Evolutionary conservation across 257 asterid genomes (phyloP).

Genomic region (Cordia subcordata): DNA sequence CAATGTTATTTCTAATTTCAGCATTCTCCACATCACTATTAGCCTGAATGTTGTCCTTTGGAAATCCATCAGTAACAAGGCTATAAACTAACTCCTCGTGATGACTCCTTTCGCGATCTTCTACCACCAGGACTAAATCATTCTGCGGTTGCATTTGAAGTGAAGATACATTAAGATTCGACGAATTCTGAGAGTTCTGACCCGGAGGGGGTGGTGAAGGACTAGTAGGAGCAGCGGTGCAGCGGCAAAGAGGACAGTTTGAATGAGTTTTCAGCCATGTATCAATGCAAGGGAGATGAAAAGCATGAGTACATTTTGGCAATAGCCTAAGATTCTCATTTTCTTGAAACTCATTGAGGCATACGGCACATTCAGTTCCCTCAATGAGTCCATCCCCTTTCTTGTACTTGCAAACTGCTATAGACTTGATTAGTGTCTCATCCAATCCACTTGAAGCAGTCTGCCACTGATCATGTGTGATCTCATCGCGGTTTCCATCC

Average conservation of each 20-base stretch:
- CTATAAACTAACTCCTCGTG: constrained; percentile 21
- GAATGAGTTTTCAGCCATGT: constrained; percentile 77
- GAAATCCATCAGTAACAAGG: constrained; percentile 11
- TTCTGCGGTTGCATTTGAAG: constrained; percentile 24
- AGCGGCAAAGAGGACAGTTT: constrained; percentile 80
- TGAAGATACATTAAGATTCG: constrained; percentile 10
- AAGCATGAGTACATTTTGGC: constrained; percentile 88
- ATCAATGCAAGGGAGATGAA: constrained; percentile 76
- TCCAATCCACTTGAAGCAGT: constrained; percentile 46
- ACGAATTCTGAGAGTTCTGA: constrained; percentile 11
- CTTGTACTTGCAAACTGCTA: constrained; percentile 46
- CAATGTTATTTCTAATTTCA: constrained; percentile 5
- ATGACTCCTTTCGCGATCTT: constrained; percentile 27
- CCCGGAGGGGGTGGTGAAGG: constrained; percentile 14
- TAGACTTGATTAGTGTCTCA: constrained; percentile 46
- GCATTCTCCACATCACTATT: neutral
- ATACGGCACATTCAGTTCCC: constrained; percentile 71
- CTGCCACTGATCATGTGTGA: constrained; percentile 39
- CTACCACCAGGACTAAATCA: constrained; percentile 44
- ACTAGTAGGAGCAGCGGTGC: constrained; percentile 23
- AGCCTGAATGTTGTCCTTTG: constrained; percentile 9
- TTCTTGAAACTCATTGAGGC: constrained; percentile 65
- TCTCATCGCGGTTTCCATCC: constrained; percentile 26
- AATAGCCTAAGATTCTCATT: constrained; percentile 59
- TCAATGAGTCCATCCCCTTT: constrained; percentile 51